phyloP scores from a whole-genome alignment of 768 basidiomycete species.

The Lentinus tigrinus region DNA sequence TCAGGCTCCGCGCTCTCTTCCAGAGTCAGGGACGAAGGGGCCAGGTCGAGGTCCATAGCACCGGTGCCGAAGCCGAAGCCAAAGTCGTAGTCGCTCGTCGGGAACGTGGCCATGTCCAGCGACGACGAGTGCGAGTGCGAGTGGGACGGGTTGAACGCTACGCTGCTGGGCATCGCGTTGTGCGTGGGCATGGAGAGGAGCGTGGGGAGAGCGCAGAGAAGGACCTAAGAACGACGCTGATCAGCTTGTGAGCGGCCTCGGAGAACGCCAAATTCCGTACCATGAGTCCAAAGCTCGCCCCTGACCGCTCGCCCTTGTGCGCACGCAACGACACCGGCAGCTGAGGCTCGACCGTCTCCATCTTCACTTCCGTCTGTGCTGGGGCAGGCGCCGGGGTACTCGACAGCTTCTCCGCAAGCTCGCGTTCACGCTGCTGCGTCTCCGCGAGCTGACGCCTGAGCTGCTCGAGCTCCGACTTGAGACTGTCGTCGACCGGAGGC shows the following conservation, averaged over 20 bases:
- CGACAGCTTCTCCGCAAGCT: slow-evolving; percentile 62
- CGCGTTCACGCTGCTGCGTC: slow-evolving; percentile 64
- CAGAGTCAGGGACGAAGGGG: slow-evolving; percentile 26
- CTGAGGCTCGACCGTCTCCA: slow-evolving; percentile 56
- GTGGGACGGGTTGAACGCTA: slow-evolving; percentile 47
- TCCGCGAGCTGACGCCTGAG: slow-evolving; percentile 64
- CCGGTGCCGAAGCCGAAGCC: slow-evolving; percentile 22
- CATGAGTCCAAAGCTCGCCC: slow-evolving; percentile 70
- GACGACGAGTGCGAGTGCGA: slow-evolving; percentile 34
- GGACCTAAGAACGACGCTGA: slow-evolving; percentile 46
- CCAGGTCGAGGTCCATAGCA: slow-evolving; percentile 31
- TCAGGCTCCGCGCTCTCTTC: slow-evolving; percentile 21
- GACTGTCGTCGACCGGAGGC: slow-evolving; percentile 32
- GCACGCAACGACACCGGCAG: slow-evolving; percentile 40
- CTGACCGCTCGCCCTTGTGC: slow-evolving; percentile 54
- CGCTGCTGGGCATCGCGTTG: slow-evolving; percentile 42
- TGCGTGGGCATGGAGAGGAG: slow-evolving; percentile 69
- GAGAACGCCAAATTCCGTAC: slow-evolving; percentile 39
- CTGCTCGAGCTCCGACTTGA: slow-evolving; percentile 61
- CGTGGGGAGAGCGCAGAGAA: slow-evolving; percentile 74
- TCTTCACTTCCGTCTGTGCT: slow-evolving; percentile 41
- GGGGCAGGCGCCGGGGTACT: slow-evolving; percentile 32
- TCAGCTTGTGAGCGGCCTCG: background rate
- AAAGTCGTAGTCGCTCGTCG: slow-evolving; percentile 48
- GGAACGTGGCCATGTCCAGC: slow-evolving; percentile 35